A percentile compares a stretch with the other conserved stretches of the same genome.
phyloP scores from a whole-genome alignment of 108 stramenopile genomes.

The Epithemia pelagica region DNA sequence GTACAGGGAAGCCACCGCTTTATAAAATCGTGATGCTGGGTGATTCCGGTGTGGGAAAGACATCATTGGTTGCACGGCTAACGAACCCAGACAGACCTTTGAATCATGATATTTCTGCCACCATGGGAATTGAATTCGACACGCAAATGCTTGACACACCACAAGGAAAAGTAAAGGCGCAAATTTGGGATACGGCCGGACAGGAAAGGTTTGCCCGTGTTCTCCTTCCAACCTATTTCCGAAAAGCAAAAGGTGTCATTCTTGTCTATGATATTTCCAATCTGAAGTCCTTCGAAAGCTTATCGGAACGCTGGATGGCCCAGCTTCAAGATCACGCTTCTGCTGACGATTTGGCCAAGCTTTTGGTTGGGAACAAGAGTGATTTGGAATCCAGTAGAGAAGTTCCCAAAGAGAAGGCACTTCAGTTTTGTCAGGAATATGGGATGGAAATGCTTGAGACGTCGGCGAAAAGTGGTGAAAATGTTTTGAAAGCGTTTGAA shows the following conservation, averaged over 20 bases:
- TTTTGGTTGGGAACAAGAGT: conserved; percentile 85
- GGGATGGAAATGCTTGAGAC: conserved; percentile 87
- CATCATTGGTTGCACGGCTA: conserved; percentile 77
- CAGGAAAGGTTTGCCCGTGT: conserved; percentile 90
- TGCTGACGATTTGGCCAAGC: conserved; percentile 71
- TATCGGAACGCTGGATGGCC: conserved; percentile 78
- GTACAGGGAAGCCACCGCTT: conserved; percentile 80
- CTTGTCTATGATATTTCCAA: conserved; percentile 88
- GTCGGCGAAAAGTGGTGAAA: conserved; percentile 71
- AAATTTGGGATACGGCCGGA: conserved; percentile 92
- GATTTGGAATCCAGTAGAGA: conserved; percentile 72
- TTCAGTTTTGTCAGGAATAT: conserved; percentile 72
- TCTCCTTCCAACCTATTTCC: conserved; percentile 84
- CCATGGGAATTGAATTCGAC: conserved; percentile 94
- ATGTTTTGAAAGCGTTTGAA: conserved; percentile 78
- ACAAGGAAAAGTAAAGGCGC: conserved; percentile 88
- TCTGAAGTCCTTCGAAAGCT: conserved; percentile 67
- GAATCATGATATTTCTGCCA: conserved; percentile 86
- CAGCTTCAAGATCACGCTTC: conserved; percentile 84
- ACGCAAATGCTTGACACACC: conserved; percentile 89
- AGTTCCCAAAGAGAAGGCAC: conserved; percentile 68
- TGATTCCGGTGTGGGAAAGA: conserved; percentile 89
- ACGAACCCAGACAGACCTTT: conserved; percentile 82
- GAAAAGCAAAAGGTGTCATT: conserved; percentile 89
- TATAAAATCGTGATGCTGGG: conserved; percentile 94